Evolutionary conservation across 2,329 filamentous ascomycete species (phyloP).

Genomic region (Colletotrichum abscissum): DNA sequence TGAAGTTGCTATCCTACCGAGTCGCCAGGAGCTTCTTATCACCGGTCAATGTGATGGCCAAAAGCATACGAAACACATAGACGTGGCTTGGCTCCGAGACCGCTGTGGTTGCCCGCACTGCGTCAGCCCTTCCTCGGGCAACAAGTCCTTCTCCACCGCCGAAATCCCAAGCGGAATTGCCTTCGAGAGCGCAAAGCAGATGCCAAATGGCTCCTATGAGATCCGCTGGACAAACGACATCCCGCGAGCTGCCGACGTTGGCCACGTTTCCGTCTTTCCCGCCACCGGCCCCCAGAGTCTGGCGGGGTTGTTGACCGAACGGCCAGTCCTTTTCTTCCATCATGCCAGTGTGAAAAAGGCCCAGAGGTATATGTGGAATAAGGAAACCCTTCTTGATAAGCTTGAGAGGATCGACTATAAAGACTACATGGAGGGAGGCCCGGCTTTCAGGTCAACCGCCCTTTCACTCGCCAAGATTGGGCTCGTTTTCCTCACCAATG

Average conservation of each 20-base stretch:
- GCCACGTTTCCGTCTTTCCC: constrained; percentile 51
- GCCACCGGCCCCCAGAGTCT: constrained; percentile 40
- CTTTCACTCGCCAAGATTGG: constrained; percentile 73
- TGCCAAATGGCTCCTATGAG: constrained; percentile 55
- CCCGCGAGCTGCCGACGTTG: constrained; percentile 42
- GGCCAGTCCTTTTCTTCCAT: background rate
- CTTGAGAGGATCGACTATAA: constrained; percentile 73
- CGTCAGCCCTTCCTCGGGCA: constrained; percentile 67
- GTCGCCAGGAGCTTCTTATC: background rate
- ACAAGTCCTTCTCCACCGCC: constrained; percentile 62
- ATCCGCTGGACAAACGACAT: constrained; percentile 70
- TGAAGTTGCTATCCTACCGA: background rate
- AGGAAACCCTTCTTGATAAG: constrained; percentile 47
- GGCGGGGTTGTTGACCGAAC: background rate
- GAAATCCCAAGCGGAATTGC: constrained; percentile 50
- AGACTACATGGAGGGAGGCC: constrained; percentile 74
- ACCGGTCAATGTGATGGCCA: background rate
- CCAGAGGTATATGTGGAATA: constrained; percentile 52
- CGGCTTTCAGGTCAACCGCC: constrained; percentile 70
- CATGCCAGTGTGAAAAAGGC: background rate
- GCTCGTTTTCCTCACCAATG: constrained; percentile 79
- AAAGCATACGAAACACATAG: background rate
- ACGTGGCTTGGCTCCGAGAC: constrained; percentile 59
- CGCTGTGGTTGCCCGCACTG: constrained; percentile 64
- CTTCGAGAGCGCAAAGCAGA: constrained; percentile 44